Base-by-base conservation (phyloP, 2,329 filamentous ascomycete genomes). In the Colletotrichum sansevieriae region DNA sequence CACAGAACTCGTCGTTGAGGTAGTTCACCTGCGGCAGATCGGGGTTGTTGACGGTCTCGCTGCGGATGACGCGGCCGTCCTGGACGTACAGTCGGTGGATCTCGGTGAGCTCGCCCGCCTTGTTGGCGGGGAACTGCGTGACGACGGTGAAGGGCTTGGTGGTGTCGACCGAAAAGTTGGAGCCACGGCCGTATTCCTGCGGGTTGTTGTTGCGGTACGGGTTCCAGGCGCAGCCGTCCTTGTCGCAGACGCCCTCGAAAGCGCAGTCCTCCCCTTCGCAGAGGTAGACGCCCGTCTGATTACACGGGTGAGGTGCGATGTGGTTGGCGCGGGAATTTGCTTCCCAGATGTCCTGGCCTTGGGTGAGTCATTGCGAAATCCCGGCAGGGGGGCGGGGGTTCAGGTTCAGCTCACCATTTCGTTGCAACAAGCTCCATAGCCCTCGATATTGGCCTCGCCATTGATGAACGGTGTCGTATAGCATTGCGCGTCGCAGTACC, bases 401-500 rank as follows among this genome's bases (percentile, higher is more conserved):
- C n/a, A 9, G 7, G 3, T n/a, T n/a, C n/a, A 35, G 2, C 68
- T 57, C n/a, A 71, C 70, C 75, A 87, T 82, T 73, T 87, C 85
- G 71, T 84, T 84, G 72, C 85, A 87, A 80, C 85, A 87, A 3
- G 82, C 75, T 33, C 84, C 83, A 22, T 80, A 75, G 47, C 76
- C 77, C 52, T 80, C 78, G 52, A 83, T 73, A 73, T 85, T 85
- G 29, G 41, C 66, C 71, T 81, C 74, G 37, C 85, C 85, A 68
- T 83, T 83, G 72, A 87, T 85, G 70, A 87, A 87, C 0, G 77
- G 76, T 0, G 75, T 75, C 60, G 86, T 86, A 44, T 80, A 83
- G 74, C 87, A 89, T 76, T 89, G 87, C 1, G 87, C 84, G 73
- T 89, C 87, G 61, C 89, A 91, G 78, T 91, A 91, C 4, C 89